A percentile compares a stretch with the other conserved stretches of the same genome.
These are phyloP conservation scores for Colletotrichum tamarilloi DNA, from an alignment of 2,329 filamentous ascomycete species.

Conservation along the genomic window DNA sequence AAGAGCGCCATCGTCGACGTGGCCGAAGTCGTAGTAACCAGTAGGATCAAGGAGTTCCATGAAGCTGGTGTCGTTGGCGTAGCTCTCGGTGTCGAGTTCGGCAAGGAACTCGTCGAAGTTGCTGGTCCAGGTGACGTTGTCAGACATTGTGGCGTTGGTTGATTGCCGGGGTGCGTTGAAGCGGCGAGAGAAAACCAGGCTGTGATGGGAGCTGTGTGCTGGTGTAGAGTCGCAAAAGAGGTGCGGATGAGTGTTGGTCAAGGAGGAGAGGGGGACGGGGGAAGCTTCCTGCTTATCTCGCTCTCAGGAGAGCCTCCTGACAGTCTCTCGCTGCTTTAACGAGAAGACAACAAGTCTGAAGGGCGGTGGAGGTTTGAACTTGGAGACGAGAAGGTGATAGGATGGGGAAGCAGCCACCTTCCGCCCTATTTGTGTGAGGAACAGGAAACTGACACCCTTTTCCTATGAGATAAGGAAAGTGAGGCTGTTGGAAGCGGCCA, in stretches of 20 bases:
- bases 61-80: conserved; percentile 26
- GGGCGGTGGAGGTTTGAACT: too few species aligned
- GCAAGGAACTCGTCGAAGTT: conserved; percentile 30
- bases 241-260: background rate
- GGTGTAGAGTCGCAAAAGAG: background rate
- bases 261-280: too few species aligned
- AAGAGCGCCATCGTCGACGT: background rate
- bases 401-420: conserved; percentile 25
- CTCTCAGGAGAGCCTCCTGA: background rate
- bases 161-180: conserved; percentile 33
- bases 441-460: background rate
- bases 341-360: too few species aligned
- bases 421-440: conserved; percentile 30
- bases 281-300: conserved; percentile 16
- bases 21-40: conserved; percentile 31
- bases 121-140: conserved; percentile 35
- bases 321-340: conserved; percentile 6
- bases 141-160: conserved; percentile 39
- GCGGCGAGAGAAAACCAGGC: conserved; percentile 32
- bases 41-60: conserved; percentile 22
- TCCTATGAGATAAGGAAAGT: background rate
- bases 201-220: background rate
- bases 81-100: background rate
- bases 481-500: background rate
- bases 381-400: conserved; percentile 28